Evolutionary conservation across 2,329 filamentous ascomycete species (phyloP).

Genomic region (Clonostachys byssicola): DNA sequence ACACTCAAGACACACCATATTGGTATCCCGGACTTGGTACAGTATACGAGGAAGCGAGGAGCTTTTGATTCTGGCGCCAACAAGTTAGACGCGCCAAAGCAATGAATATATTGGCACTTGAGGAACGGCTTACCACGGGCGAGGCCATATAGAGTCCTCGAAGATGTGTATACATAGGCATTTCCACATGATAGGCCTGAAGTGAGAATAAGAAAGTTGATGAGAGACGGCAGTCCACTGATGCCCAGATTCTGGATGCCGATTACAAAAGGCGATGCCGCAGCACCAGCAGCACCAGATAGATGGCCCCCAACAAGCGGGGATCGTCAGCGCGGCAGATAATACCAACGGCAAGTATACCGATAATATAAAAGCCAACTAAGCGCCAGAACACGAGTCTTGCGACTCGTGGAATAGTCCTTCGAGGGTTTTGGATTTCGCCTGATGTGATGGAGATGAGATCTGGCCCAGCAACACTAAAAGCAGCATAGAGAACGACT

Average conservation of each 20-base stretch:
- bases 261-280: constrained; percentile 58
- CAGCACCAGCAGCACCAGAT: constrained; percentile 45
- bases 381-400: constrained; percentile 72
- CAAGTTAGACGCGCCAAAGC: neutral
- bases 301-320: constrained; percentile 31
- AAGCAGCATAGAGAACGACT: constrained; percentile 61
- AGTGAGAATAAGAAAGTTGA: constrained; percentile 61
- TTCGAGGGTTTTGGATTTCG: constrained; percentile 64
- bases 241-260: constrained; percentile 52
- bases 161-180: constrained; percentile 41
- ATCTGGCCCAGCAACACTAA: constrained; percentile 65
- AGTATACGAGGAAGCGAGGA: constrained; percentile 46
- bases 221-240: constrained; percentile 43
- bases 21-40: constrained; percentile 54
- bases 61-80: constrained; percentile 34
- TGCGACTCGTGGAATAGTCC: constrained; percentile 63
- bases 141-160: constrained; percentile 40
- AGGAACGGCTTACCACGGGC: constrained; percentile 21
- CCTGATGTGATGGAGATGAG: constrained; percentile 53
- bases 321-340: constrained; percentile 45
- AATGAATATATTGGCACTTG: neutral
- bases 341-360: constrained; percentile 51
- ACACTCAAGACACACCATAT: constrained; percentile 46
- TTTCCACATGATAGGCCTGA: constrained; percentile 35
- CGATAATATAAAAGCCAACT: constrained; percentile 66